A percentile compares a stretch with the other conserved stretches of the same genome.
Evolutionary conservation across 495 filamentous ascomycete species (phyloP).

Genomic region (Neurospora tetraspora): DNA sequence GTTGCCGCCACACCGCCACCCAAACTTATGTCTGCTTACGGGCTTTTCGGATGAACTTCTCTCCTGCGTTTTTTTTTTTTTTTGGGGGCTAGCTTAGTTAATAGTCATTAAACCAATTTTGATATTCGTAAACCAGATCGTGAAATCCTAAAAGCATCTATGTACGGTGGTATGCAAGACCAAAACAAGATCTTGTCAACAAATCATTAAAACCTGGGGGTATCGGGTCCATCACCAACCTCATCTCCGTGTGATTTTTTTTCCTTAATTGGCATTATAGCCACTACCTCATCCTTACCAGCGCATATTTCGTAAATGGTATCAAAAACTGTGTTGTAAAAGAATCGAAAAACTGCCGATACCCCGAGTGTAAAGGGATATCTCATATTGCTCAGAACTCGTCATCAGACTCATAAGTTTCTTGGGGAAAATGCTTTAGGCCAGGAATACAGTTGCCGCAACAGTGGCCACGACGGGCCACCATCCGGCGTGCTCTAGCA

Average conservation of each 20-base stretch:
- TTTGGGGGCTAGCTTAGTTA: not conserved
- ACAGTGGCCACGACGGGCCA: conserved; percentile 49
- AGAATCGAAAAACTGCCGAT: not conserved
- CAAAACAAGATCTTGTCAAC: not conserved
- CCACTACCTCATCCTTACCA: not conserved
- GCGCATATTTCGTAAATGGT: not conserved
- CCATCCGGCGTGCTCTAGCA: conserved; percentile 46
- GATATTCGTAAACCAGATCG: not conserved
- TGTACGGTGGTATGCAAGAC: not conserved
- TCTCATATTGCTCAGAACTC: not conserved
- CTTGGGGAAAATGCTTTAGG: conserved; percentile 10
- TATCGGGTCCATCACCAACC: not conserved
- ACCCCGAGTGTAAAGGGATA: not conserved
- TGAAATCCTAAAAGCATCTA: not conserved
- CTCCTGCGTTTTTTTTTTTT: not conserved
- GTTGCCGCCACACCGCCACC: not conserved
- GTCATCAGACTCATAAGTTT: not conserved
- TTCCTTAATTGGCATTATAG: not conserved
- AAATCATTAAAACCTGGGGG: not conserved
- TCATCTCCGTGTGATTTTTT: not conserved
- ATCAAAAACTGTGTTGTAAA: not conserved
- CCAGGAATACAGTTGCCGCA: conserved; percentile 40
- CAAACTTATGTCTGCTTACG: not conserved
- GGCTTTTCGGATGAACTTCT: not conserved
- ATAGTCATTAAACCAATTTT: not conserved